Evolutionary conservation across 78 protist genomes (phyloP).

Genomic region (Dictyostelium brefeldianum): DNA sequence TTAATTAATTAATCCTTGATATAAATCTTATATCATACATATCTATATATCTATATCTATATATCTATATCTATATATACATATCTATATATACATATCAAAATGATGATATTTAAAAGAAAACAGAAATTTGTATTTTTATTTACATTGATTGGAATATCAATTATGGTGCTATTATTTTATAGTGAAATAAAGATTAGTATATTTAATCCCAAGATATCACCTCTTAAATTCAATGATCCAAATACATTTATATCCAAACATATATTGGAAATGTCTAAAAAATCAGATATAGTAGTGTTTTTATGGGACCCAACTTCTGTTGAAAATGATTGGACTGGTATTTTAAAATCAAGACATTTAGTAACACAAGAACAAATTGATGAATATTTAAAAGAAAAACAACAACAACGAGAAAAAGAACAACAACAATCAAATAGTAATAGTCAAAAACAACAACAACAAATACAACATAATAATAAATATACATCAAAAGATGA

Average conservation of each 20-base stretch:
- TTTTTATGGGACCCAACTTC: slow-evolving; percentile 44
- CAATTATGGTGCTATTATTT: not conserved
- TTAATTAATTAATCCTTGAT: too few relatives aligned
- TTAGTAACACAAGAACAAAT: slow-evolving; percentile 12
- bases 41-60: too few relatives aligned
- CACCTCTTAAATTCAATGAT: not conserved
- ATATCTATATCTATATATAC: too few relatives aligned
- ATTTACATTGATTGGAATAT: not conserved
- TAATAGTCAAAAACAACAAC: not conserved
- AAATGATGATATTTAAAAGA: not conserved
- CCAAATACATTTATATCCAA: not conserved
- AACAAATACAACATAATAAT: not conserved
- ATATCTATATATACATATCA: too few relatives aligned
- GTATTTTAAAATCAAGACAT: slow-evolving; percentile 1
- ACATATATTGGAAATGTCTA: not conserved
- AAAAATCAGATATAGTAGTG: not conserved
- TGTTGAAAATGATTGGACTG: slow-evolving; percentile 11
- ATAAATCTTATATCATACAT: too few relatives aligned
- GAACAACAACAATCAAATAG: not conserved
- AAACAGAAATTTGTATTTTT: not conserved
- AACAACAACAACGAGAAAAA: not conserved
- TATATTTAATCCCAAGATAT: not conserved
- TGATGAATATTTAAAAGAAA: not conserved
- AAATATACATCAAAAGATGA: not conserved
- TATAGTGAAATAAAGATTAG: not conserved